phyloP scores from a whole-genome alignment of 371 early-diverging fungal species.

The Saksenaea oblongispora region DNA sequence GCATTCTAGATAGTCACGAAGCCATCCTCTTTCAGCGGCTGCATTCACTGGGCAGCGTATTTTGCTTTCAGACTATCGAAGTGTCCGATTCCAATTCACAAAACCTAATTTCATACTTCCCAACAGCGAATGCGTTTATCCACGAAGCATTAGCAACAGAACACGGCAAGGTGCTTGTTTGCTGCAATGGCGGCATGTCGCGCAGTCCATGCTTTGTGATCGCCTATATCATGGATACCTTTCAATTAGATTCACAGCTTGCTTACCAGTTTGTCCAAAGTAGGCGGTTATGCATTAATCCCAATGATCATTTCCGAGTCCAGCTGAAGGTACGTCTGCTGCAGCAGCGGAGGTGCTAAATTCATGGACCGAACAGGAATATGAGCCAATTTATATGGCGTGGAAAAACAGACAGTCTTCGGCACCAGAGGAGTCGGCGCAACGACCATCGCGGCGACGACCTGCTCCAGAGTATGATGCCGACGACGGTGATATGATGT shows the following conservation, averaged over 20 bases:
- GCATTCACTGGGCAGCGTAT: conserved; percentile 20
- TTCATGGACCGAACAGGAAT: conserved; percentile 55
- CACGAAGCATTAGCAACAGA: conserved; percentile 46
- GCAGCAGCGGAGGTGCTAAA: neutral
- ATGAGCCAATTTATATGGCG: conserved; percentile 77
- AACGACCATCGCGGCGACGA: conserved; percentile 55
- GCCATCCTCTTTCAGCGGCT: conserved; percentile 37
- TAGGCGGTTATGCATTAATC: conserved; percentile 83
- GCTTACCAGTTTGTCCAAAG: conserved; percentile 85
- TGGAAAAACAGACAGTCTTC: conserved; percentile 40
- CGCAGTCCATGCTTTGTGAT: conserved; percentile 87
- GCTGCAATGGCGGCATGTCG: conserved; percentile 87
- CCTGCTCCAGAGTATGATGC: conserved; percentile 58
- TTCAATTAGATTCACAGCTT: conserved; percentile 62
- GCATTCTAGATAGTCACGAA: conserved; percentile 70
- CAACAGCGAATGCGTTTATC: conserved; percentile 60
- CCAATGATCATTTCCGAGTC: conserved; percentile 78
- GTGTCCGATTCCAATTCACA: conserved; percentile 66
- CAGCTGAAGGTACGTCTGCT: conserved; percentile 70
- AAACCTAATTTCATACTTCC: conserved; percentile 80
- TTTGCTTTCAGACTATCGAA: conserved; percentile 46
- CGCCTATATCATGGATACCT: conserved; percentile 83
- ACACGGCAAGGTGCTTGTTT: conserved; percentile 71
- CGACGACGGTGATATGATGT: conserved; percentile 7
- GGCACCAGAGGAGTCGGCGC: conserved; percentile 34